Percentiles rank a stretch among this genome's conserved stretches.
Conservation (phyloP, 306 rosid species). For the Cercis canadensis region DNA sequence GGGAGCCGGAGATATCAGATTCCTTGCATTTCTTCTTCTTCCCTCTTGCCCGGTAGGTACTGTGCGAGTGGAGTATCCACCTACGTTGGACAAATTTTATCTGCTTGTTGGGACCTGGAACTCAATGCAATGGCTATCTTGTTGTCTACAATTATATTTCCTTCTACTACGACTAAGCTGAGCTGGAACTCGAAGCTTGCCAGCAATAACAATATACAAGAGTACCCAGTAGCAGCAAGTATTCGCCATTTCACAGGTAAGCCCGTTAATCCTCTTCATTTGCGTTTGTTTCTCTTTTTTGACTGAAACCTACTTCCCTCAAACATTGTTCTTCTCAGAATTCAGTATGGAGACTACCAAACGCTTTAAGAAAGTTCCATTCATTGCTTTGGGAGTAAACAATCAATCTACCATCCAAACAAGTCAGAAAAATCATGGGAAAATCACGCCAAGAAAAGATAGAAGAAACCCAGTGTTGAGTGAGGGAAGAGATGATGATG, state of each 20-base stretch:
- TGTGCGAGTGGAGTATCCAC: too few species aligned
- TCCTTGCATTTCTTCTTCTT: too few species aligned
- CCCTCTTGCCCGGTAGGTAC: too few species aligned
- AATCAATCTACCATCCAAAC: conserved; percentile 38
- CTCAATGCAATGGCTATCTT: conserved; percentile 50
- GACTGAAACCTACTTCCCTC: conserved; percentile 11
- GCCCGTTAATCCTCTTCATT: conserved; percentile 18
- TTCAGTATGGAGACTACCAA: conserved; percentile 34
- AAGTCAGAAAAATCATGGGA: conserved; percentile 39
- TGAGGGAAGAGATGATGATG: conserved; percentile 95
- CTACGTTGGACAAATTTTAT: too few species aligned
- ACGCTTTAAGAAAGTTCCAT: conserved; percentile 36
- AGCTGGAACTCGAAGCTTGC: conserved; percentile 41
- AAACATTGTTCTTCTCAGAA: conserved; percentile 34
- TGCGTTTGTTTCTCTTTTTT: not conserved
- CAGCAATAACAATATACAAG: conserved; percentile 37
- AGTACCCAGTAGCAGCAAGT: conserved; percentile 18
- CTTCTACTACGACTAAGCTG: conserved; percentile 43
- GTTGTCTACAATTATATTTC: conserved; percentile 47
- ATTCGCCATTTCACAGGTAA: conserved; percentile 51
- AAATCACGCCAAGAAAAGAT: conserved; percentile 40
- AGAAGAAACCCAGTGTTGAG: conserved; percentile 63
- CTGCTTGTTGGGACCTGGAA: not conserved
- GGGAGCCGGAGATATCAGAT: too few species aligned
- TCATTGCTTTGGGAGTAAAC: conserved; percentile 50